phyloP scores from a whole-genome alignment of 352 stramenopile species.

The Pythium folliculosum region DNA sequence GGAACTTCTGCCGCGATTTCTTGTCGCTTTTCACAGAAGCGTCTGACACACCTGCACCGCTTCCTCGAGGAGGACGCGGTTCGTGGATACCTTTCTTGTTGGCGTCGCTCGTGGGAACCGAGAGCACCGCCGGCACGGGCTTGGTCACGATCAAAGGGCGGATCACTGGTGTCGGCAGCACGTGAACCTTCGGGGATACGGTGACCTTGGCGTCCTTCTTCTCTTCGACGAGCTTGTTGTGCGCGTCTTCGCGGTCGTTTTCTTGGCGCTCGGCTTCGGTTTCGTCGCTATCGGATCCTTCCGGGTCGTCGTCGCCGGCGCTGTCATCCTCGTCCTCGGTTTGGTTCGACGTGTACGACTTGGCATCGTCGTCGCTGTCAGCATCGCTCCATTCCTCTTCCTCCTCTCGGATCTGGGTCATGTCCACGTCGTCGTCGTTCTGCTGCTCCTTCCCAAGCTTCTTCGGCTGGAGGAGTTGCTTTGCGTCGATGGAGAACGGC shows the following conservation, averaged over 20 bases:
- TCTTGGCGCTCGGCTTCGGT: conserved; percentile 19
- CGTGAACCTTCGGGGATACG: neutral
- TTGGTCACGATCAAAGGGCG: conserved; percentile 3
- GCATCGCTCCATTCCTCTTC: conserved; percentile 6
- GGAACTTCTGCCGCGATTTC: conserved; percentile 52
- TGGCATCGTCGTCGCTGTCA: conserved; percentile 22
- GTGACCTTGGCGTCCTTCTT: neutral
- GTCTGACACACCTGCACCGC: conserved; percentile 1
- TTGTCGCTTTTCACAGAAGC: conserved; percentile 15
- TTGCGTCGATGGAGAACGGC: neutral
- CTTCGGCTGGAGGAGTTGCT: neutral
- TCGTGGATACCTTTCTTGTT: conserved; percentile 44
- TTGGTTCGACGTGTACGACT: conserved; percentile 52
- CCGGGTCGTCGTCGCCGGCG: conserved; percentile 10
- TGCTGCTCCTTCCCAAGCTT: neutral
- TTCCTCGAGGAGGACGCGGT: conserved; percentile 41
- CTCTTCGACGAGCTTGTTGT: neutral
- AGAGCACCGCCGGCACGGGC: conserved; percentile 25
- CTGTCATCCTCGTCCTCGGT: conserved; percentile 44
- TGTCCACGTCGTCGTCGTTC: conserved; percentile 5
- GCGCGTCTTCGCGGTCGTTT: conserved; percentile 16
- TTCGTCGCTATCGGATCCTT: conserved; percentile 5
- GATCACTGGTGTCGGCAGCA: conserved; percentile 9
- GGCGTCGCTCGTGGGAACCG: conserved; percentile 34
- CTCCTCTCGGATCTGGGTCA: conserved; percentile 10